A percentile compares a stretch with the other conserved stretches of the same genome.
Evolutionary conservation across 2,329 filamentous ascomycete species (phyloP).

Genomic region (Alternaria consortialis): DNA sequence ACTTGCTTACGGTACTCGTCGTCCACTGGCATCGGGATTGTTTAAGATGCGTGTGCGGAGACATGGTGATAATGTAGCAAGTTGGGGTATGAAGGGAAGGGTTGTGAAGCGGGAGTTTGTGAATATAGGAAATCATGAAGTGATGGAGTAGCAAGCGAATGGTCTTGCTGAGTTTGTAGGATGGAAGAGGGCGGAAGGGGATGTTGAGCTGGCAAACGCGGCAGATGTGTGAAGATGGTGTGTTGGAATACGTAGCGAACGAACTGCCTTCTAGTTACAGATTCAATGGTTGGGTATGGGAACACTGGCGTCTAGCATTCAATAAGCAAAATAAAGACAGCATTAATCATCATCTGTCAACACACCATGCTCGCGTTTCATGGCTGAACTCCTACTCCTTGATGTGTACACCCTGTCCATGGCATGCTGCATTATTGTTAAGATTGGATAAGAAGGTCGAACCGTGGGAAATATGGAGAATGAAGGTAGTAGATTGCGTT

Average conservation of each 20-base stretch:
- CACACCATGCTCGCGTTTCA: no score
- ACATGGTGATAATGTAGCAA: not conserved
- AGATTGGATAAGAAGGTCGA: not conserved
- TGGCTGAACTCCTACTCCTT: not conserved
- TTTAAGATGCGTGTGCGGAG: not conserved
- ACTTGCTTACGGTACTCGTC: slow-evolving; percentile 25
- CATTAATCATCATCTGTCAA: no score
- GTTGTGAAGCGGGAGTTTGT: slow-evolving; percentile 7
- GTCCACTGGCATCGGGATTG: slow-evolving; percentile 15
- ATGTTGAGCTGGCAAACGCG: not conserved
- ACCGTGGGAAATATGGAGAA: not conserved
- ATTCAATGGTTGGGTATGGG: not conserved
- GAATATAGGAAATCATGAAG: not conserved
- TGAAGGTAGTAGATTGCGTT: not conserved
- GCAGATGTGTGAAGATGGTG: slow-evolving; percentile 5
- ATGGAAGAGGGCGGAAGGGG: not conserved
- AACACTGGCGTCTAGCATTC: no score
- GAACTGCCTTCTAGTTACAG: not conserved
- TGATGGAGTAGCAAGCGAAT: not conserved
- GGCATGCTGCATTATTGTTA: not conserved
- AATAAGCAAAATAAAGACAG: no score
- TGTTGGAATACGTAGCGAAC: not conserved
- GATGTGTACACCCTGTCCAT: not conserved
- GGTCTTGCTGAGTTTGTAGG: not conserved
- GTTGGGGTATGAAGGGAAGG: not conserved